Evolutionary conservation across 2,329 filamentous ascomycete species (phyloP), one percentile per base, ranked within the genome.

Genomic region (Diaporthe citrichinensis): DNA sequence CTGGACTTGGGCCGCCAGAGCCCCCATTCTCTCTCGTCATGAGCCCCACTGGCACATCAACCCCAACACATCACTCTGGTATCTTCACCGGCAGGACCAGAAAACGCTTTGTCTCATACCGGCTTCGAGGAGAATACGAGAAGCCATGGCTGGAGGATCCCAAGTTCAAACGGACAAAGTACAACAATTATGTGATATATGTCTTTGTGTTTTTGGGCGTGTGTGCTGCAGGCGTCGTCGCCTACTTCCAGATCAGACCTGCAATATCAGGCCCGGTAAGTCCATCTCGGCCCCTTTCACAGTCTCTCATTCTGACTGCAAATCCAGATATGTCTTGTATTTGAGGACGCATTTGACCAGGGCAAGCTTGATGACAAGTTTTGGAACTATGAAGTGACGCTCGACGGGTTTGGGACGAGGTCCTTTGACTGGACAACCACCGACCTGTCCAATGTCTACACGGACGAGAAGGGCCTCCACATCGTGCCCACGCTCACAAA

Each of bases 371-470:
- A 77, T 44, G 69, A 75, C 20, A 77, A 51, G 15, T 73, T 67
- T 25, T 77, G 76, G 76, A 77, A 71, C 28, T 77, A 73, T 17
- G 76, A 77, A 31, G 76, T 75, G 9, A 65, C 76, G 1, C 76
- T 86, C n/a, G 82, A 84, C 72, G 87, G 83, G 14, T 87, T 84
- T 77, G 85, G 87, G 67, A 87, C 84, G n/a, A 87, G 87, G 23
- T 83, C 85, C 49, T 90, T 90, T 78, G 88, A 90, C 82, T 89
- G 88, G 88, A 89, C 88, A 0, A 90, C 88, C 8, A 83, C 80
- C 4, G 87, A 89, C 77, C 76, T 81, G 0, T 80, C 79, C 71
- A 90, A 90, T 80, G 82, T 85, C 20, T 90, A 86, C 79, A 82
- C 86, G 49, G 86, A 89, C 78, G 80, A 78, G 0, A 81, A 86